phyloP scores from a whole-genome alignment of 176 grass and related monocot species.

The Triticum timopheevii region DNA sequence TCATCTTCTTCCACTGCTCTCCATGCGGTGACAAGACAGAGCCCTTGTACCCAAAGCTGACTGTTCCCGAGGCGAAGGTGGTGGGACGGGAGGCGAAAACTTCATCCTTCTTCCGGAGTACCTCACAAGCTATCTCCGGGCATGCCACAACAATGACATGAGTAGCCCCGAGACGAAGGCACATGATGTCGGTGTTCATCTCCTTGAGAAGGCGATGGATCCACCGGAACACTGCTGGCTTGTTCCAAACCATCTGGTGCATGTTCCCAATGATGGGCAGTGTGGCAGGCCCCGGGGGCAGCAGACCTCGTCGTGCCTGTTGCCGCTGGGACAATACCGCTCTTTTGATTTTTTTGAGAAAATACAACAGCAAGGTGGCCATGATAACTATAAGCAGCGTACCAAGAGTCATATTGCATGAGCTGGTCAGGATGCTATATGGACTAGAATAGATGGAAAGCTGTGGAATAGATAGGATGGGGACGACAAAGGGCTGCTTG shows the following conservation, averaged over 20 bases:
- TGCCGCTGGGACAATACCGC: background rate
- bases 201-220: background rate
- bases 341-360: background rate
- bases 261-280: background rate
- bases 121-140: background rate
- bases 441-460: background rate
- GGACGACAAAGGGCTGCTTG: background rate
- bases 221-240: background rate
- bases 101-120: background rate
- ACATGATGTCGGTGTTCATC: background rate
- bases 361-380: background rate
- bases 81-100: background rate
- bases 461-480: background rate
- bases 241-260: conserved; percentile 15
- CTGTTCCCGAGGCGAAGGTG: background rate
- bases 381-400: background rate
- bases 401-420: background rate
- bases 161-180: background rate
- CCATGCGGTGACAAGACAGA: background rate
- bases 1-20: conserved; percentile 41
- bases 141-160: background rate
- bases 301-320: background rate
- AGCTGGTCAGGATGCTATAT: background rate
- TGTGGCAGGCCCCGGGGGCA: background rate
- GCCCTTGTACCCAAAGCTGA: background rate